These are phyloP conservation scores for Vigna radiata DNA, from an alignment of 306 rosid species.

Conservation along the genomic window DNA sequence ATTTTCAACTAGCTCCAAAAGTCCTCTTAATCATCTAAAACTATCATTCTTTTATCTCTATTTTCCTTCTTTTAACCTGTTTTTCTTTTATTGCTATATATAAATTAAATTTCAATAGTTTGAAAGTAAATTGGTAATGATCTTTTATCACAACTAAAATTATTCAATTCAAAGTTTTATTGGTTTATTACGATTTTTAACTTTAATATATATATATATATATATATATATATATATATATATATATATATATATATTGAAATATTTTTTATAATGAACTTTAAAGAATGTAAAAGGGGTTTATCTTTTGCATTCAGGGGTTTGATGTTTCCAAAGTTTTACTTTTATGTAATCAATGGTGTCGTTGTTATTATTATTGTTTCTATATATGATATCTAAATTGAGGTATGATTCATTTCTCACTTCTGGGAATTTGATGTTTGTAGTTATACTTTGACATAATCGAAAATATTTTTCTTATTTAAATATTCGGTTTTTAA, in stretches of 20 bases:
- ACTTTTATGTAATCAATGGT: no score
- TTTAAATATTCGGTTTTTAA: conserved; percentile 25
- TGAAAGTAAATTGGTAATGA: not conserved
- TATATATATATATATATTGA: no score
- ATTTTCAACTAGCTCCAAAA: not conserved
- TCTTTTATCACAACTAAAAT: not conserved
- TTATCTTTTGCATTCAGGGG: no score
- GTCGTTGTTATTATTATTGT: no score
- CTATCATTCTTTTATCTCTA: not conserved
- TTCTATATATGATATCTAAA: no score
- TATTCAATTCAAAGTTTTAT: not conserved
- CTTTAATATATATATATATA: no score
- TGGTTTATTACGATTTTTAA: no score
- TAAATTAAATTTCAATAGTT: not conserved
- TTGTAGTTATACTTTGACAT: conserved; percentile 28
- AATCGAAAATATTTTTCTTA: not conserved
- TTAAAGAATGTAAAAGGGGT: not conserved
- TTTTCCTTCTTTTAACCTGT: not conserved
- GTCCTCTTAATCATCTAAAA: not conserved
- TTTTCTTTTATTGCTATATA: not conserved
- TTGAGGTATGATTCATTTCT: not conserved
- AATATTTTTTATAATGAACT: not conserved
- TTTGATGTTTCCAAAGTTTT: no score
- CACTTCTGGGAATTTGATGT: conserved; percentile 9
- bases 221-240: no score